phyloP scores from a whole-genome alignment of 148 eudicot genomes.

The Talinum fruticosum region DNA sequence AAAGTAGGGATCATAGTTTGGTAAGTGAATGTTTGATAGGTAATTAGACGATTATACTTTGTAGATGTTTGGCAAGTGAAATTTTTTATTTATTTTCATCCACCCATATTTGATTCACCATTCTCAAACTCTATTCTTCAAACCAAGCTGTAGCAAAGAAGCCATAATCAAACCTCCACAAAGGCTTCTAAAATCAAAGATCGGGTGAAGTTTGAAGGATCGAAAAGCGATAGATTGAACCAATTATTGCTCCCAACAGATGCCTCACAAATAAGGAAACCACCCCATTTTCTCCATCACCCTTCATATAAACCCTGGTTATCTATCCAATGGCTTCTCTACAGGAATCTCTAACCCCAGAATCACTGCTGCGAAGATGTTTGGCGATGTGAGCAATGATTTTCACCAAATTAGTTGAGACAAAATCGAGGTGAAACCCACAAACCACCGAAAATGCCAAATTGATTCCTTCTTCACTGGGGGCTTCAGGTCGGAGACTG shows the following conservation, averaged over 20 bases:
- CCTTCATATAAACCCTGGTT: conserved; percentile 55
- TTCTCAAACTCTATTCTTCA: too few relatives aligned
- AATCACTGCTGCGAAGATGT: conserved; percentile 67
- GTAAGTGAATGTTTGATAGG: too few relatives aligned
- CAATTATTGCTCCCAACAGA: conserved; percentile 84
- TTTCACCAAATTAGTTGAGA: conserved; percentile 69
- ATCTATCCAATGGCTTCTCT: conserved; percentile 73
- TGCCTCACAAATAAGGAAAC: conserved; percentile 84
- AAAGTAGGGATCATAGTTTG: too few relatives aligned
- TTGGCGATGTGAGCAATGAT: conserved; percentile 71
- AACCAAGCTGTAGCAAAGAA: too few relatives aligned
- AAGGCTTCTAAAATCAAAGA: too few relatives aligned
- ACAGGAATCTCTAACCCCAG: conserved; percentile 73
- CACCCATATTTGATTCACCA: too few relatives aligned
- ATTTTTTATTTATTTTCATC: too few relatives aligned
- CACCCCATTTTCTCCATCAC: conserved; percentile 47
- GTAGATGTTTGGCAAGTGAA: too few relatives aligned
- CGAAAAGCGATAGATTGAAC: too few relatives aligned
- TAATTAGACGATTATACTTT: too few relatives aligned
- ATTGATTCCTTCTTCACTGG: conserved; percentile 71
- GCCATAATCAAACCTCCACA: too few relatives aligned
- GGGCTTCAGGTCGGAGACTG: conserved; percentile 67
- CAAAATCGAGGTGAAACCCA: conserved; percentile 49
- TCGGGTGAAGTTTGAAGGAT: too few relatives aligned
- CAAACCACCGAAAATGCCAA: conserved; percentile 54